These are phyloP conservation scores for Emmonsia crescens DNA, from an alignment of 2,329 filamentous ascomycete species.

Conservation along the genomic window DNA sequence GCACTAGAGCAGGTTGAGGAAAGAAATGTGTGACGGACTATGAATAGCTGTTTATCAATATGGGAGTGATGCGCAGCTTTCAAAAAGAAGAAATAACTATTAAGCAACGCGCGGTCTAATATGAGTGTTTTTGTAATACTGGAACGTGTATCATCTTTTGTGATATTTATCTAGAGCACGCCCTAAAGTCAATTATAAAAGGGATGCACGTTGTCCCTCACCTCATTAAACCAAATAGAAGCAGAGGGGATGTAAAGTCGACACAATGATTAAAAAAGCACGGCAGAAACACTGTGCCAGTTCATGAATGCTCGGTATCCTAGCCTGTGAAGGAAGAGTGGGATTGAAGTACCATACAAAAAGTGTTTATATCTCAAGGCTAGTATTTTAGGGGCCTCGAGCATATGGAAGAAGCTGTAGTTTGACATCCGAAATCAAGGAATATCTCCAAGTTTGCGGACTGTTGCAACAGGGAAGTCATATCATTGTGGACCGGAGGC, in stretches of 20 bases:
- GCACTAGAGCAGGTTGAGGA: neutral
- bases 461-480: no score
- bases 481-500: no score
- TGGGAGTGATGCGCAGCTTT: neutral
- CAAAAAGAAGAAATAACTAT: neutral
- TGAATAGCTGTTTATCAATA: neutral
- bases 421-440: neutral
- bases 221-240: neutral
- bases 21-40: neutral
- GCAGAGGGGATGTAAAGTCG: neutral
- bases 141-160: neutral
- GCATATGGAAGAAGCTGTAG: neutral
- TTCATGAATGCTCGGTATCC: neutral
- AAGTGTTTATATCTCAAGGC: neutral
- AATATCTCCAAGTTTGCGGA: no score
- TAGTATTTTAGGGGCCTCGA: neutral
- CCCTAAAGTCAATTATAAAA: neutral
- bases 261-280: neutral
- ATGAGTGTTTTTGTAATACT: neutral
- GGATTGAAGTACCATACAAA: neutral
- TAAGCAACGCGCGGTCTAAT: neutral
- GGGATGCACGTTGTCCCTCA: neutral
- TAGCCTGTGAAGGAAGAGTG: neutral
- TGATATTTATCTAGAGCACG: neutral
- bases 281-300: neutral